phyloP scores from a whole-genome alignment of 164 flowering plant genomes.

The Vitis amurensis region DNA sequence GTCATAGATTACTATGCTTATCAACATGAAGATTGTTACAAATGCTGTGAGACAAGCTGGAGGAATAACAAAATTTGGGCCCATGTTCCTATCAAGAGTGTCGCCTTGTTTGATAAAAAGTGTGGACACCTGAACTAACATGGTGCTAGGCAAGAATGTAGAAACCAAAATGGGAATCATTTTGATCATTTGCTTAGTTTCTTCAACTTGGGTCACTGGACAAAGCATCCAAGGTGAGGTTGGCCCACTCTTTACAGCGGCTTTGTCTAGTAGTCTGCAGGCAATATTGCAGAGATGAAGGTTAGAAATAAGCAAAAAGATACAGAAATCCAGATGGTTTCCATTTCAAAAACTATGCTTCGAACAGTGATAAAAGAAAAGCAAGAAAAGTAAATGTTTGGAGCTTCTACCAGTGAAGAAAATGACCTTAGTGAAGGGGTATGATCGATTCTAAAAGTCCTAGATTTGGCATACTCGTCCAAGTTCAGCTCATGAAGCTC shows the following conservation, averaged over 20 bases:
- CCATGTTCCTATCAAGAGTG: slow-evolving; percentile 46
- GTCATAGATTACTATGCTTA: slow-evolving; percentile 52
- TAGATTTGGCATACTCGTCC: slow-evolving; percentile 33
- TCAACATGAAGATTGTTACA: slow-evolving; percentile 51
- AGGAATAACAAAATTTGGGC: slow-evolving; percentile 57
- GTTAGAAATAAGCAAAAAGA: no score
- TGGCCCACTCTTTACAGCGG: slow-evolving; percentile 39
- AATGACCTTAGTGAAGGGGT: slow-evolving; percentile 49
- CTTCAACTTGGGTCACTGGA: slow-evolving; percentile 62
- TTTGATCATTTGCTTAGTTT: slow-evolving; percentile 65
- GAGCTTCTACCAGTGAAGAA: neutral
- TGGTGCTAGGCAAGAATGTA: slow-evolving; percentile 44
- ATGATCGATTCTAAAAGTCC: slow-evolving; percentile 39
- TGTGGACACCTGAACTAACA: slow-evolving; percentile 41
- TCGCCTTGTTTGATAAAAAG: slow-evolving; percentile 65
- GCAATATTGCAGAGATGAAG: neutral
- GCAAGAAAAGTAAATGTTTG: no score
- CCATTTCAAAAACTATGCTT: no score
- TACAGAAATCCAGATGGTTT: no score
- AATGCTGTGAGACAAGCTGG: slow-evolving; percentile 59
- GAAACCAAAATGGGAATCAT: slow-evolving; percentile 48
- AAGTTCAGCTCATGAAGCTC: slow-evolving; percentile 51
- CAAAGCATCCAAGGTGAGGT: slow-evolving; percentile 46
- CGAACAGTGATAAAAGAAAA: no score
- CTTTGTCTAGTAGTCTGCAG: slow-evolving; percentile 62